phyloP scores from a whole-genome alignment of 441 rosid species.

The Rhodomyrtus psidioides region DNA sequence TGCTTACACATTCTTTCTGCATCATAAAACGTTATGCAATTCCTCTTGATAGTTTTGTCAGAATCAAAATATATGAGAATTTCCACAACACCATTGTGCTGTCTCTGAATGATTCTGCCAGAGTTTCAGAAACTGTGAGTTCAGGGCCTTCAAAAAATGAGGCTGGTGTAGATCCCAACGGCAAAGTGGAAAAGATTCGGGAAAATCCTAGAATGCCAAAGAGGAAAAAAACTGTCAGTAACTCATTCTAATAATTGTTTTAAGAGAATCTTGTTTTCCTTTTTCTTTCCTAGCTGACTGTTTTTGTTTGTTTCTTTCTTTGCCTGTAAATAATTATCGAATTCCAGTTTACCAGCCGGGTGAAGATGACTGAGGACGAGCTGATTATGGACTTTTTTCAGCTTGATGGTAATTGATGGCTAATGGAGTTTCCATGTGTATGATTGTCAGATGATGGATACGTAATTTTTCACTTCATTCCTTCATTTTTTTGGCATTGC shows the following conservation, averaged over 20 bases:
- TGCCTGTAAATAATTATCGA: no score
- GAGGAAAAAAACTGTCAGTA: conserved; percentile 47
- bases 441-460: background rate
- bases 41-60: no score
- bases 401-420: conserved; percentile 57
- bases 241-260: background rate
- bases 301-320: no score
- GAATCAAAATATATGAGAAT: no score
- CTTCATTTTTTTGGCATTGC: background rate
- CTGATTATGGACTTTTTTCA: conserved; percentile 62
- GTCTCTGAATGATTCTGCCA: conserved; percentile 16
- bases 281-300: background rate
- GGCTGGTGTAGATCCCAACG: background rate
- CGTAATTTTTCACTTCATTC: background rate
- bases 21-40: no score
- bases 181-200: conserved; percentile 19
- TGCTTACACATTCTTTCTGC: no score
- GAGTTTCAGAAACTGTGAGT: no score
- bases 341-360: conserved; percentile 4
- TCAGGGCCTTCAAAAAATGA: background rate
- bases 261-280: background rate
- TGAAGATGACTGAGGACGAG: conserved; percentile 81
- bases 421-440: background rate
- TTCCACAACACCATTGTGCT: conserved; percentile 75
- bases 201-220: conserved; percentile 26